A percentile compares a stretch with the other conserved stretches of the same genome.
phyloP scores from a whole-genome alignment of 2,329 filamentous ascomycete genomes.

The Diaporthe vaccinii region DNA sequence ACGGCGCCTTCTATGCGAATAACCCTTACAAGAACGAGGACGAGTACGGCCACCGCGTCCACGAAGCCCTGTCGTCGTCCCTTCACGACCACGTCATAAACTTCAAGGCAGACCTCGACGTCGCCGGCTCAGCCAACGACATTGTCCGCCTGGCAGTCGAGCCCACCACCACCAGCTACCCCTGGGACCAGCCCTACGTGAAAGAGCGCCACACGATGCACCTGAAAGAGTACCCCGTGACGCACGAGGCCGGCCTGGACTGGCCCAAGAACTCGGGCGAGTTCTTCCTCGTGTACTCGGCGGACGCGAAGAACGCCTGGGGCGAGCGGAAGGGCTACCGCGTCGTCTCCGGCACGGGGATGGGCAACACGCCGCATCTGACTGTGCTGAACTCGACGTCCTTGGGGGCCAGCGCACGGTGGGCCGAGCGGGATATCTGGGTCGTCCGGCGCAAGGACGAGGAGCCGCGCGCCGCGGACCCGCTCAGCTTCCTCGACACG shows the following conservation, averaged over 20 bases:
- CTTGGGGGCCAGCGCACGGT: conserved; percentile 48
- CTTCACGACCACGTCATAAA: conserved; percentile 56
- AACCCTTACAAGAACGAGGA: conserved; percentile 48
- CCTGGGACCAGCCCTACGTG: conserved; percentile 39
- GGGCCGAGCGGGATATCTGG: conserved; percentile 50
- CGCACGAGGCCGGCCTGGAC: conserved; percentile 35
- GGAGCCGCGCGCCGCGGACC: conserved; percentile 54
- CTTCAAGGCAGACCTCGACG: conserved; percentile 58
- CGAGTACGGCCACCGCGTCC: conserved; percentile 52
- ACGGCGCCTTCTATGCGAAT: conserved; percentile 50
- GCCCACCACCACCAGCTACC: conserved; percentile 46
- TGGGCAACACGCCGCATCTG: conserved; percentile 43
- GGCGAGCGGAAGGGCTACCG: conserved; percentile 58
- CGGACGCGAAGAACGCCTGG: conserved; percentile 53
- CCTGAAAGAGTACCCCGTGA: conserved; percentile 35
- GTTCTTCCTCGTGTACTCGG: conserved; percentile 55
- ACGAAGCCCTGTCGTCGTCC: conserved; percentile 51
- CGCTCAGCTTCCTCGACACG: conserved; percentile 53
- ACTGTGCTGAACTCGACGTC: conserved; percentile 49
- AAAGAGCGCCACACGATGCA: conserved; percentile 41
- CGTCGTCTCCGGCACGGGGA: conserved; percentile 52
- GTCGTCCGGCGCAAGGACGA: conserved; percentile 60
- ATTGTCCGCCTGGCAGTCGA: conserved; percentile 50
- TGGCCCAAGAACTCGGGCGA: conserved; percentile 53
- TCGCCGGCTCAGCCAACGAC: conserved; percentile 51